Percentiles rank a stretch among this genome's conserved stretches.
phyloP scores from a whole-genome alignment of 192 early-diverging fungal species.

The Rhizoclosmatium sp. region DNA sequence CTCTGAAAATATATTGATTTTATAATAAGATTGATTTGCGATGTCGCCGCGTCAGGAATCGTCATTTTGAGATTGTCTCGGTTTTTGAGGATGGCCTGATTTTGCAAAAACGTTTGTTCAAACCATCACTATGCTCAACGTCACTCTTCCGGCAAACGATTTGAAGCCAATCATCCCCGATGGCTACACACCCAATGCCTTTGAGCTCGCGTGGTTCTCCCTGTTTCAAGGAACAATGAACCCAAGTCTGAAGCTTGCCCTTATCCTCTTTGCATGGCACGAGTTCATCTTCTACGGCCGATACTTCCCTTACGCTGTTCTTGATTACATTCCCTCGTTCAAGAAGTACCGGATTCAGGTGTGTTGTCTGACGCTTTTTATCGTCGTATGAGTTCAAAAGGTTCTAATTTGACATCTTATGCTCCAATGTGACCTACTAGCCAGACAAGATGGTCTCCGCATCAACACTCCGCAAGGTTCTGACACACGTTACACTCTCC shows the following conservation, averaged over 20 bases:
- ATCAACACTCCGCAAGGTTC: constrained; percentile 76
- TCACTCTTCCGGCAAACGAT: background rate
- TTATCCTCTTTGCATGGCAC: constrained; percentile 85
- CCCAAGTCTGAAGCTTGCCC: constrained; percentile 50
- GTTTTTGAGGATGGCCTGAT: background rate
- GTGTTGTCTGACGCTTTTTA: constrained; percentile 42
- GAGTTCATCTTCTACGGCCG: constrained; percentile 93
- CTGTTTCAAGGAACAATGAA: constrained; percentile 44
- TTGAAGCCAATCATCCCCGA: constrained; percentile 5
- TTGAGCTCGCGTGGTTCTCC: constrained; percentile 41
- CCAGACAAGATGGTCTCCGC: constrained; percentile 40
- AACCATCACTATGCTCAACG: constrained; percentile 9
- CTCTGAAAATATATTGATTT: no score
- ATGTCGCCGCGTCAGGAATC: no score
- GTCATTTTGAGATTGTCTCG: no score
- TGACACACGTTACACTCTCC: constrained; percentile 72
- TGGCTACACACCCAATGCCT: constrained; percentile 24
- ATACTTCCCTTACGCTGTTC: constrained; percentile 84
- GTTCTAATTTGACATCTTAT: background rate
- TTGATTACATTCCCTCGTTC: constrained; percentile 86
- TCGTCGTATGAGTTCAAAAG: background rate
- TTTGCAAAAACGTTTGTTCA: background rate
- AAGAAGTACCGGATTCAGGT: constrained; percentile 92
- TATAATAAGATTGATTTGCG: no score
- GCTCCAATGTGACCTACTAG: background rate